These are phyloP conservation scores for Candida ficus DNA, from an alignment of 805 yeast genomes.

Conservation along the genomic window DNA sequence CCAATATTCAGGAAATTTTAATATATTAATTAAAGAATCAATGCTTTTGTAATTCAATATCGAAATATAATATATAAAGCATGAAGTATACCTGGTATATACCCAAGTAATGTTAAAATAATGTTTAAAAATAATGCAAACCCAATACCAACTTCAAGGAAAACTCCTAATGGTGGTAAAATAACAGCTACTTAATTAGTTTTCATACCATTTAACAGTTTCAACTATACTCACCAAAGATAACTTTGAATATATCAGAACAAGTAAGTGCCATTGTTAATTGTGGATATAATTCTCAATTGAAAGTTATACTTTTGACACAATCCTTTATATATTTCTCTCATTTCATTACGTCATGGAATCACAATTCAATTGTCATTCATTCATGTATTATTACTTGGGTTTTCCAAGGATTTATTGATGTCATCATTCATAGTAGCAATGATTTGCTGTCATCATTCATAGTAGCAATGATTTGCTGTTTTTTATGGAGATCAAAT, in stretches of 20 bases:
- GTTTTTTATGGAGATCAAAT: too few species aligned
- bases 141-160: constrained; percentile 46
- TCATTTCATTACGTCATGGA: background rate
- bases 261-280: constrained; percentile 42
- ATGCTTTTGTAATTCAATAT: too few species aligned
- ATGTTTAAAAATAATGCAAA: constrained; percentile 38
- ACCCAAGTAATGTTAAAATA: constrained; percentile 60
- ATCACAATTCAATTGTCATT: too few species aligned
- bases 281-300: too few species aligned
- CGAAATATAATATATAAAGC: constrained; percentile 46
- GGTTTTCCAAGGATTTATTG: background rate
- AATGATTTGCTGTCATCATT: too few species aligned
- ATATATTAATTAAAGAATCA: too few species aligned
- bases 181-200: constrained; percentile 34
- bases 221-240: constrained; percentile 23
- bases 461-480: too few species aligned
- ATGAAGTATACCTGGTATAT: constrained; percentile 66
- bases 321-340: background rate
- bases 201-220: too few species aligned
- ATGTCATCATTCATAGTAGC: background rate
- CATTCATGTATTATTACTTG: too few species aligned
- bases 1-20: too few species aligned
- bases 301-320: background rate
- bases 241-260: constrained; percentile 43
- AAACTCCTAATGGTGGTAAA: constrained; percentile 55